Conservation (phyloP, 768 basidiomycete species). For the Thelephora ganbajun region DNA sequence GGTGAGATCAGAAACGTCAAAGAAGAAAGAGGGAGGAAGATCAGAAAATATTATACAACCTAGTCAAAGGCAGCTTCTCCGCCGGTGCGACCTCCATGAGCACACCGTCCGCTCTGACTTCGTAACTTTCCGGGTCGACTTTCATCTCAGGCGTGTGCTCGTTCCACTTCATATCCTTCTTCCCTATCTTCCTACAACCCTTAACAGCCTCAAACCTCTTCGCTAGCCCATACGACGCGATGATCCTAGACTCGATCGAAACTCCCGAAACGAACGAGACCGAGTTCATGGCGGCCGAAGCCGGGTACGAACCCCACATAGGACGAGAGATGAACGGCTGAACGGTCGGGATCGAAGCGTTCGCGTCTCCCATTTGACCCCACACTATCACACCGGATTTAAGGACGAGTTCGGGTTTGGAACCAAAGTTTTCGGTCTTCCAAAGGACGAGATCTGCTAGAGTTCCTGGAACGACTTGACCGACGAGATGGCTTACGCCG, state of each 20-base stretch:
- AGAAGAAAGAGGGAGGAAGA: neutral
- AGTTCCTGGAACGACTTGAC: conserved; percentile 67
- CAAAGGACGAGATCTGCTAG: conserved; percentile 93
- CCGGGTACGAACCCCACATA: conserved; percentile 84
- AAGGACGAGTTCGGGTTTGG: conserved; percentile 86
- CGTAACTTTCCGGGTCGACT: conserved; percentile 89
- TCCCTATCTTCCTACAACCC: conserved; percentile 60
- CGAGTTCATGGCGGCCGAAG: conserved; percentile 74
- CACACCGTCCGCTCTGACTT: conserved; percentile 70
- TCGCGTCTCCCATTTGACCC: conserved; percentile 96
- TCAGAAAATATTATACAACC: conserved; percentile 73
- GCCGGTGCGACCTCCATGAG: conserved; percentile 70
- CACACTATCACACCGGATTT: conserved; percentile 91
- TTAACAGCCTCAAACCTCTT: conserved; percentile 67
- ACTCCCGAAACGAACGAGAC: conserved; percentile 73
- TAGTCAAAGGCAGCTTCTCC: conserved; percentile 48
- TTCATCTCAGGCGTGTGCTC: conserved; percentile 63
- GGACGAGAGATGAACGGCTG: conserved; percentile 78
- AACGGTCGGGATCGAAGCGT: conserved; percentile 91
- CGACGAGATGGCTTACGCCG: conserved; percentile 79
- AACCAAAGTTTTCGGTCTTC: conserved; percentile 89
- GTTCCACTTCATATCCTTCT: conserved; percentile 95
- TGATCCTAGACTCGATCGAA: conserved; percentile 44
- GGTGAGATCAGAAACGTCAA: too few species aligned
- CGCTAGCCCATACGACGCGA: conserved; percentile 52